phyloP scores from a whole-genome alignment of 345 rosid species.

The Citropsis articulata region DNA sequence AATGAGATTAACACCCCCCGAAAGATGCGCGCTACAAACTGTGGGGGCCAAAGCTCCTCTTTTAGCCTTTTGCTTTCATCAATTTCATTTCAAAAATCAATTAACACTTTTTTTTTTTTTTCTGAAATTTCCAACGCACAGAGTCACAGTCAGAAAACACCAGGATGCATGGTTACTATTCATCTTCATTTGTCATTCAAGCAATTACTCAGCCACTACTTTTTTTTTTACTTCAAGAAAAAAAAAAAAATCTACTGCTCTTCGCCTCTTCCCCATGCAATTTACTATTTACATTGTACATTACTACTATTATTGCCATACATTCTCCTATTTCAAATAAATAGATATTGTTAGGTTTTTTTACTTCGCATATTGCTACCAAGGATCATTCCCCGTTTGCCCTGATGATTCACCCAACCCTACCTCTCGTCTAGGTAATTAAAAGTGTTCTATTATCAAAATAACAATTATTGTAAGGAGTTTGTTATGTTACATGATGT shows the following conservation, averaged over 20 bases:
- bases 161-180: neutral
- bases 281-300: neutral
- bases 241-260: slow-evolving; percentile 2
- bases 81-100: neutral
- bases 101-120: neutral
- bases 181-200: slow-evolving; percentile 25
- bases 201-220: neutral
- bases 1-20: slow-evolving; percentile 35
- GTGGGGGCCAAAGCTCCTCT: slow-evolving; percentile 3
- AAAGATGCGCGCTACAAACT: slow-evolving; percentile 40
- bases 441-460: too few relatives aligned
- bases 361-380: too few relatives aligned
- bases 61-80: neutral
- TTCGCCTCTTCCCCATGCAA: slow-evolving; percentile 30
- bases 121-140: slow-evolving; percentile 33
- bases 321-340: too few relatives aligned
- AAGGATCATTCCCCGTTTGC: too few relatives aligned
- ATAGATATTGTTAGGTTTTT: too few relatives aligned
- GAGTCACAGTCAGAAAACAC: slow-evolving; percentile 19
- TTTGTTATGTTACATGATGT: too few relatives aligned
- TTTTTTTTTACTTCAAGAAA: too few relatives aligned
- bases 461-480: too few relatives aligned
- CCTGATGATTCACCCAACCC: too few relatives aligned
- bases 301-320: neutral
- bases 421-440: too few relatives aligned